Base-by-base conservation (phyloP, 73 alveolate species). In the Paramecium sonneborni region DNA sequence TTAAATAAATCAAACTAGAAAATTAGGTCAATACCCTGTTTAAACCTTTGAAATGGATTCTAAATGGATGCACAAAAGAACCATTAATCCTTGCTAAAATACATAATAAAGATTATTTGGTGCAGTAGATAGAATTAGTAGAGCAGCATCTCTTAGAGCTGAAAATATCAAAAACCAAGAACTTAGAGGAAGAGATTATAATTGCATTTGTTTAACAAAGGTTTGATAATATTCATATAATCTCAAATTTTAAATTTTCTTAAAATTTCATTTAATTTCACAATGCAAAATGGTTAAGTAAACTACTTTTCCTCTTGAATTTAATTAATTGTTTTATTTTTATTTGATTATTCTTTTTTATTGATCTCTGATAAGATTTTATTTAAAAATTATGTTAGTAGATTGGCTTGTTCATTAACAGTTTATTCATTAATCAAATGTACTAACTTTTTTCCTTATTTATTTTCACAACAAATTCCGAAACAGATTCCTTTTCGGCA, bases 101-200 rank as follows among this genome's bases (percentile, higher is more conserved):
- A 72, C 86, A 28, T 7, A 72, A 38, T 28, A 32, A 20, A 72
- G 86, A 18, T 37, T 72, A 15, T 72, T 72, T 38, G 90, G 90
- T 6, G 90, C n/a, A 43, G 43, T 32, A n/a, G 34, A 74, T 9
- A 34, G 32, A 35, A 37, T 37, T 28, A 37, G 87, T 62, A 79
- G 90, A 20, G 55, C 44, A 6, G 90, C 74, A 5, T 43, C 76
- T 2, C 32, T 44, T 1, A 79, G 90, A 41, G 90, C 90, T 10
- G 44, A 79, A 46, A 39, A 79, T 24, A 20, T 79, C 12, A 38
- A 44, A 44, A 39, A 79, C 30, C 52, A 79, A 23, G 90, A 79
- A 79, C 43, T 79, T 6, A 79, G 90, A 15, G 90, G 90, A 23
- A 79, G 90, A 79, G 90, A 79, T 79, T 79, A 79, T 34, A 79